Conservation (phyloP, 2,329 filamentous ascomycete genomes). For the Fusarium tupiense region DNA sequence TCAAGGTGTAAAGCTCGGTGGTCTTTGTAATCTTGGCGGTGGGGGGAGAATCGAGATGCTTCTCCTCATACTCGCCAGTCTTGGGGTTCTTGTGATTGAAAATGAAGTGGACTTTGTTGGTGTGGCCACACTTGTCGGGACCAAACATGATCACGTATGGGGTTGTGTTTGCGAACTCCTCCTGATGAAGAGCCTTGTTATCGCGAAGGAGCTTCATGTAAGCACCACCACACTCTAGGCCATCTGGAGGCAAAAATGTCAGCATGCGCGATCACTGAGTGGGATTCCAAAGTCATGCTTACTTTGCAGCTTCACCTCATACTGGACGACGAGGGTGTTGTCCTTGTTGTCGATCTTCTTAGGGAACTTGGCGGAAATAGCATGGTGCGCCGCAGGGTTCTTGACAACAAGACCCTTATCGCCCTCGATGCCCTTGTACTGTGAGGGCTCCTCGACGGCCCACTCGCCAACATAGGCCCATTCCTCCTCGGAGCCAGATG, state of each 20-base stretch:
- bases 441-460: slow-evolving; percentile 91
- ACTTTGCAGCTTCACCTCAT: slow-evolving; percentile 99
- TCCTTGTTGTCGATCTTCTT: slow-evolving; percentile 97
- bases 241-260: slow-evolving; percentile 67
- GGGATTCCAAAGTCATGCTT: slow-evolving; percentile 49
- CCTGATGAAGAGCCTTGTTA: slow-evolving; percentile 94
- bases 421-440: slow-evolving; percentile 91
- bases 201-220: slow-evolving; percentile 99
- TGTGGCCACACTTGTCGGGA: slow-evolving; percentile 98
- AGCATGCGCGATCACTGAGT: slow-evolving; percentile 8
- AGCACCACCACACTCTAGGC: slow-evolving; percentile 96
- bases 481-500: slow-evolving; percentile 79
- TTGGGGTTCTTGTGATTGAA: slow-evolving; percentile 99
- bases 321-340: slow-evolving; percentile 97
- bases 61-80: slow-evolving; percentile 99
- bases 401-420: slow-evolving; percentile 98
- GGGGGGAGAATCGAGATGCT: slow-evolving; percentile 89
- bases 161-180: slow-evolving; percentile 97
- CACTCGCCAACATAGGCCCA: slow-evolving; percentile 98
- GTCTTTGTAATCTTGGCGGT: slow-evolving; percentile 90
- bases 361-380: slow-evolving; percentile 98
- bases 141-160: slow-evolving; percentile 99
- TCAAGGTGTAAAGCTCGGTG: slow-evolving; percentile 93
- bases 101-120: slow-evolving; percentile 99
- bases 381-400: slow-evolving; percentile 97